These are phyloP conservation scores for Oryza meyeriana DNA, from an alignment of 176 grass and related monocot species.

Conservation along the genomic window DNA sequence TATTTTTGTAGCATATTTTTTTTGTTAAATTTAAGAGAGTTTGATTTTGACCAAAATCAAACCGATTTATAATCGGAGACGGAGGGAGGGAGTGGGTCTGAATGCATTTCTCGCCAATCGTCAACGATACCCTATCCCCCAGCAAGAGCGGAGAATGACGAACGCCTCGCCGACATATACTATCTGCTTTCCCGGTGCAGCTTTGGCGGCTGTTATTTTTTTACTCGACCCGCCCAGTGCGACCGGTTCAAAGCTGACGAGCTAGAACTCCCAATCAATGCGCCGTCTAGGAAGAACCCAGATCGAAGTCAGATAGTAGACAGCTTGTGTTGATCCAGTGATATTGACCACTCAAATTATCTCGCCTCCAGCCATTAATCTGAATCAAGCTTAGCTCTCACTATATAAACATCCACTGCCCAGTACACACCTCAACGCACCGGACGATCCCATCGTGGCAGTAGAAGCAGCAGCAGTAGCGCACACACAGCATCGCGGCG, in stretches of 20 bases:
- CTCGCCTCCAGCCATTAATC: not conserved
- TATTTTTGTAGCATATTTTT: too few species aligned
- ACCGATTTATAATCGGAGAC: too few species aligned
- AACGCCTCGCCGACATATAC: not conserved
- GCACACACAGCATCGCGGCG: too few species aligned
- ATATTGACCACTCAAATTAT: not conserved
- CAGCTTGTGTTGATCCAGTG: not conserved
- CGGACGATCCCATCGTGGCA: not conserved
- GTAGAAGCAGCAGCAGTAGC: not conserved
- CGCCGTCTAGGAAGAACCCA: slow-evolving; percentile 34
- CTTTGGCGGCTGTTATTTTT: slow-evolving; percentile 21
- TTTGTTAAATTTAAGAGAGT: too few species aligned
- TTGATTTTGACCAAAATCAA: too few species aligned
- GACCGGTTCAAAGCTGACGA: slow-evolving; percentile 32
- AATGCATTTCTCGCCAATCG: not conserved
- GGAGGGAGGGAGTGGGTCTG: too few species aligned
- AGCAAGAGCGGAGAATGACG: not conserved
- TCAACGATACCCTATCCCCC: not conserved
- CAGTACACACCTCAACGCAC: not conserved
- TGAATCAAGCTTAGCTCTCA: not conserved
- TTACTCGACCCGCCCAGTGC: not conserved
- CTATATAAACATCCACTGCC: not conserved
- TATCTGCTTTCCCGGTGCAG: not conserved
- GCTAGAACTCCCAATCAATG: not conserved
- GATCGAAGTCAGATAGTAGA: not conserved